Evolutionary conservation across 2,329 filamentous ascomycete species (phyloP).

Genomic region (Gremmenia infestans): DNA sequence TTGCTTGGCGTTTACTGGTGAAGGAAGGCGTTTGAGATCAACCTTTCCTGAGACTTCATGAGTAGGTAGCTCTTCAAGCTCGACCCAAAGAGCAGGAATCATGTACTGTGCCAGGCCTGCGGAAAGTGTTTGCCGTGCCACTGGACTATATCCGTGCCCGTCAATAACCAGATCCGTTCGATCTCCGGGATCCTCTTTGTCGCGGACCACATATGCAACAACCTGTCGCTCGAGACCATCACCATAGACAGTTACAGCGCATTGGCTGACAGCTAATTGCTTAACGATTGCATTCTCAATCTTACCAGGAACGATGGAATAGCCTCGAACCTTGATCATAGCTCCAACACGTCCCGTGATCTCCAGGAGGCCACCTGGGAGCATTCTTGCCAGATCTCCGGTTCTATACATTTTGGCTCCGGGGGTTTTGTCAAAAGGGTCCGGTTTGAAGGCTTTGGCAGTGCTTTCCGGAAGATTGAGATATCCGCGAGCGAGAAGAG

Average conservation of each 20-base stretch:
- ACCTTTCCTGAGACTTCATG: conserved; percentile 76
- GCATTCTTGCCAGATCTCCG: conserved; percentile 77
- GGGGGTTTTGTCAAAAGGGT: conserved; percentile 55
- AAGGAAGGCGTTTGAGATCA: conserved; percentile 66
- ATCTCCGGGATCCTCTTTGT: conserved; percentile 52
- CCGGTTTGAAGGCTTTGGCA: conserved; percentile 62
- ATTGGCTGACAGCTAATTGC: conserved; percentile 65
- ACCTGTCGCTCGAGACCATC: conserved; percentile 72
- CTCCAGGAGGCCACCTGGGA: conserved; percentile 75
- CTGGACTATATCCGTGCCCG: conserved; percentile 65
- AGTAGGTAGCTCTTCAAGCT: conserved; percentile 65
- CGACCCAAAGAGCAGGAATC: conserved; percentile 75
- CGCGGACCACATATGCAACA: conserved; percentile 70
- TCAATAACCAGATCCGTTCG: conserved; percentile 63
- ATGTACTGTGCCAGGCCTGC: conserved; percentile 74
- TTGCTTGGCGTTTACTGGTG: conserved; percentile 51
- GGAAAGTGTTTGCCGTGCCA: conserved; percentile 59
- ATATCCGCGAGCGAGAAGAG: conserved; percentile 69
- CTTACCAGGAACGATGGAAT: conserved; percentile 81
- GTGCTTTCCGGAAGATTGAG: conserved; percentile 76
- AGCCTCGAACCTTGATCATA: conserved; percentile 84
- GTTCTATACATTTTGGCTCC: conserved; percentile 74
- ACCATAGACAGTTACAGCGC: conserved; percentile 67
- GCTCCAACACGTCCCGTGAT: conserved; percentile 84
- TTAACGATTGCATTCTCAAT: conserved; percentile 63